phyloP scores from a whole-genome alignment of 2,329 filamentous ascomycete genomes.

The Dactylellina parvicollis region DNA sequence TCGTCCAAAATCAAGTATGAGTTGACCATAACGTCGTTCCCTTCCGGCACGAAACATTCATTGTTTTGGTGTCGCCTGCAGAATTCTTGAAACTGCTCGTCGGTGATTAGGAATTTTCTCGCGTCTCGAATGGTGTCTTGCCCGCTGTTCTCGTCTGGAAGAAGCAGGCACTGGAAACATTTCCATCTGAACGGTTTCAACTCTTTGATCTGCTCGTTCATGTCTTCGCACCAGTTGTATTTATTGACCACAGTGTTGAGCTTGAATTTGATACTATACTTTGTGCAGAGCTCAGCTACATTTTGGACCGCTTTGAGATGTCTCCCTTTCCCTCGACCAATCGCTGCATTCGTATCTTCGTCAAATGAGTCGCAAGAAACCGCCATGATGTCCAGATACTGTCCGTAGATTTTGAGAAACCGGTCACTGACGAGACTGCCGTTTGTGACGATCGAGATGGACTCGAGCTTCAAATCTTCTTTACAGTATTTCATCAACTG shows the following conservation, averaged over 20 bases:
- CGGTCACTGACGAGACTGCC: conserved; percentile 64
- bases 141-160: conserved; percentile 67
- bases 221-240: conserved; percentile 66
- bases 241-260: conserved; percentile 68
- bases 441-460: conserved; percentile 68
- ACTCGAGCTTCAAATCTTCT: conserved; percentile 65
- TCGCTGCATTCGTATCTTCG: conserved; percentile 65
- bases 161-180: conserved; percentile 67
- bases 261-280: conserved; percentile 68
- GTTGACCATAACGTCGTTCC: conserved; percentile 66
- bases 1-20: conserved; percentile 64
- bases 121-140: conserved; percentile 62
- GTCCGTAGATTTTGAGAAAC: conserved; percentile 63
- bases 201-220: conserved; percentile 61
- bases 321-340: conserved; percentile 66
- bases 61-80: conserved; percentile 63
- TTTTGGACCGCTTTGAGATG: conserved; percentile 64
- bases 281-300: conserved; percentile 64
- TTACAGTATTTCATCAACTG: conserved; percentile 66
- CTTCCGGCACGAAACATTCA: conserved; percentile 64
- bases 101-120: conserved; percentile 63
- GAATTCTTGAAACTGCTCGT: conserved; percentile 65
- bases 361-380: conserved; percentile 69
- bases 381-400: conserved; percentile 68
- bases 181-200: conserved; percentile 62